Evolutionary conservation across 2,329 filamentous ascomycete species (phyloP), one percentile per base, ranked within the genome.

Genomic region (Stagonosporopsis rhizophila): DNA sequence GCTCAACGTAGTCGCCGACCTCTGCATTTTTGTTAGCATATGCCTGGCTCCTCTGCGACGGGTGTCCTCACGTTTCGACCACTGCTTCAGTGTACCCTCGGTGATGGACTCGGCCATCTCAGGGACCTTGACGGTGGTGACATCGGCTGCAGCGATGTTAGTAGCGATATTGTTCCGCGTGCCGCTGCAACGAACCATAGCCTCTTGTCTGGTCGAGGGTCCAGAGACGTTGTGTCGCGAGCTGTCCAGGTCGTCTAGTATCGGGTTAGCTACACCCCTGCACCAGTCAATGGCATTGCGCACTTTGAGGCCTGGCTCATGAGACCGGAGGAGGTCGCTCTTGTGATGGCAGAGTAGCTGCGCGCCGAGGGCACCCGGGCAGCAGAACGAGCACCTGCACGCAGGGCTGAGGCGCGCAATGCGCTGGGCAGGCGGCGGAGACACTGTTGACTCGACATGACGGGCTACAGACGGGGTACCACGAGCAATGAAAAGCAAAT

Each of bases 81-180:
- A 98, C 75, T 96, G 92, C 81, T 96, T 97, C 72, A 99, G 78
- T 20, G 95, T 99, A 59, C 95, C 95, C 79, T 99, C 95, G 40
- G 92, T 96, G 77, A 99, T 98, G 45, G 95, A 98, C 79, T 99
- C 95, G 62, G 95, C 95, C 95, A 99, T 98, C 75, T 95, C 87
- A 30, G 95, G 95, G 66, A 98, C 95, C 81, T 98, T 94, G 77
- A 99, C 87, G 62, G 94, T 80, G 66, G 86, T 89, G 40, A 58
- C 44, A 73, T 96, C 92, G 75, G 93, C 93, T 70, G 59, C 30
- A 37, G 38, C 9, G n/a, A n/a, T 9, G 37, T 58, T 50, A 58
- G 55, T 5, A 23, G 3, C 4, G 8, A 9, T 15, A 20, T 1
- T 8, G 19, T 14, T 35, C 3, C 4, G 37, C n/a, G 37, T 17